Percentiles rank a stretch among this genome's conserved stretches.
These are phyloP conservation scores for Reticulascus tulasneorum DNA, from an alignment of 2,329 filamentous ascomycete species.

Conservation along the genomic window DNA sequence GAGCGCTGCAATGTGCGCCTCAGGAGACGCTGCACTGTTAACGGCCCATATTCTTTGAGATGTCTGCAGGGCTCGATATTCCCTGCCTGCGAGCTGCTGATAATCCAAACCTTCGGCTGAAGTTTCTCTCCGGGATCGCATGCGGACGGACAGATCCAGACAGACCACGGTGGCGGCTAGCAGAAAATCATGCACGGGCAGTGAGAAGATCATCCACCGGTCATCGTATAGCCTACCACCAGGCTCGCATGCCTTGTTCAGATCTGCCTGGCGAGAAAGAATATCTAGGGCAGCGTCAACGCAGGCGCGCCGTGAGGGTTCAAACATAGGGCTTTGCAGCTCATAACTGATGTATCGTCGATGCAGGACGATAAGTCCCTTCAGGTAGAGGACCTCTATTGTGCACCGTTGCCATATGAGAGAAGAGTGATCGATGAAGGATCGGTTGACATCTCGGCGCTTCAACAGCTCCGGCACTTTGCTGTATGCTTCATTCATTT, in stretches of 20 bases:
- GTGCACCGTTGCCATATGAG: slow-evolving; percentile 22
- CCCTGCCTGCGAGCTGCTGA: too few species aligned
- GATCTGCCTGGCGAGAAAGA: slow-evolving; percentile 22
- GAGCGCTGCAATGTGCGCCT: too few species aligned
- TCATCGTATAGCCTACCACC: slow-evolving; percentile 40
- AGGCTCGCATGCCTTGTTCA: slow-evolving; percentile 29
- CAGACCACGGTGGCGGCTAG: slow-evolving; percentile 50
- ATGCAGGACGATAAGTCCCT: slow-evolving; percentile 28
- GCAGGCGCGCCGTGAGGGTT: slow-evolving; percentile 18
- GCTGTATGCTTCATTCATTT: slow-evolving; percentile 17
- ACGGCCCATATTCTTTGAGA: too few species aligned
- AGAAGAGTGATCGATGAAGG: slow-evolving; percentile 20
- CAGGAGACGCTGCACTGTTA: too few species aligned
- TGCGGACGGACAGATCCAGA: too few species aligned
- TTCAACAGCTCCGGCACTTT: slow-evolving; percentile 20
- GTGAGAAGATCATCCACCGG: slow-evolving; percentile 39
- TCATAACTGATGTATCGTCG: slow-evolving; percentile 20
- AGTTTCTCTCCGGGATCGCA: too few species aligned
- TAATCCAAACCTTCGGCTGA: too few species aligned
- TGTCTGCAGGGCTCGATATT: too few species aligned
- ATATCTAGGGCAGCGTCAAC: slow-evolving; percentile 21
- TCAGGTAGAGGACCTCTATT: slow-evolving; percentile 25
- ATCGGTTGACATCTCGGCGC: slow-evolving; percentile 19
- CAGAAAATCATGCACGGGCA: slow-evolving; percentile 46
- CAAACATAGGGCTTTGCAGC: slow-evolving; percentile 9